Evolutionary conservation across 2,329 filamentous ascomycete species (phyloP), one percentile per base, ranked within the genome.

Genomic region (Alternaria ventricosa): DNA sequence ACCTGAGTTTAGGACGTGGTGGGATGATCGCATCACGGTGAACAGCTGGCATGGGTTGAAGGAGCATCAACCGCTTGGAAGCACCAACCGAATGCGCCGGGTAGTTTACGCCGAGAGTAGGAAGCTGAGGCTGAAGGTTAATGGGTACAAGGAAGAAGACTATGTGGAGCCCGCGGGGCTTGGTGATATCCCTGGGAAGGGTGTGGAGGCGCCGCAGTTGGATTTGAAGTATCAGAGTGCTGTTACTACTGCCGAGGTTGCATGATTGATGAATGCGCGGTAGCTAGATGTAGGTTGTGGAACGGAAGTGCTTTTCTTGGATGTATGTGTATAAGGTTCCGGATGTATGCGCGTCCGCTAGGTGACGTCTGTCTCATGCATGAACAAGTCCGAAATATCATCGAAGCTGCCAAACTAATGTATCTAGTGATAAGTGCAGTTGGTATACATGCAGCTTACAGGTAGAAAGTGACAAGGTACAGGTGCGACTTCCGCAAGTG

Each of bases 41-140:
- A 81, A 82, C 60, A 73, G 71, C 25, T 82, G 79, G 79, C 79
- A 82, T 65, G 79, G 80, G 0, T 58, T 82, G 18, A 79, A 78
- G 66, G 69, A 69, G 51, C 78, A 81, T 64, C 78, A 78, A 69
- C 79, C 79, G 5, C 72, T 82, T 2, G 80, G 80, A 2, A 78
- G 75, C 63, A 81, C 79, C 36, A 82, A 82, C 63, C 61, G 80
- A 15, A 81, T 81, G 79, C 68, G 80, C 7, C 72, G 77, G 55
- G 80, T 82, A 0, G 80, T 82, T 20, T 82, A 82, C 68, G 79
- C 79, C 0, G 79, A 81, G 73, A 77, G 71, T 47, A 76, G 79
- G 70, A 80, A 81, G 73, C 65, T 82, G 59, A 72, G 80, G 45
- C 57, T 81, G 55, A 73, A 74, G 36, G 75, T 82, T 1, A 82